phyloP scores from a whole-genome alignment of 78 protist genomes.

The Dictyostelium capitatum region DNA sequence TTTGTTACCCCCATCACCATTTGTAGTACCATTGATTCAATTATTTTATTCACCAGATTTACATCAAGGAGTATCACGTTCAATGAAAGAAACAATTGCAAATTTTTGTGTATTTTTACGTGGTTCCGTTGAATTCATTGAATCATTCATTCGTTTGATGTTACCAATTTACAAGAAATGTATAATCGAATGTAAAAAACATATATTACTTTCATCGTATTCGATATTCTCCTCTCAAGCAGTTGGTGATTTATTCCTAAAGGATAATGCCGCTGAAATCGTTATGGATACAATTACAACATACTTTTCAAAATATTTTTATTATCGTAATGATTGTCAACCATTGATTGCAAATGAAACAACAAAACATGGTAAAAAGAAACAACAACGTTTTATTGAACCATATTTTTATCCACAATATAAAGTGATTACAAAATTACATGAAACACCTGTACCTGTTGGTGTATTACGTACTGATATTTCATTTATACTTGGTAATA shows the following conservation, averaged over 20 bases:
- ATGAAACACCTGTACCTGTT: not conserved
- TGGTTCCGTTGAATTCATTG: constrained; percentile 45
- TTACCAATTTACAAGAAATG: constrained; percentile 72
- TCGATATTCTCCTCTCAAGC: constrained; percentile 35
- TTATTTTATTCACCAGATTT: constrained; percentile 37
- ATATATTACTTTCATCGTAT: constrained; percentile 21
- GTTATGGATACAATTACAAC: constrained; percentile 56
- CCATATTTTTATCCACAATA: constrained; percentile 17
- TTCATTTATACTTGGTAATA: constrained; percentile 44
- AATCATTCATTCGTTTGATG: constrained; percentile 22
- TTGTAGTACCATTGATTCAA: constrained; percentile 28
- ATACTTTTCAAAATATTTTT: constrained; percentile 7
- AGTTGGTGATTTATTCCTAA: constrained; percentile 6
- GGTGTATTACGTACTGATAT: constrained; percentile 42
- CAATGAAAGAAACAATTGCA: constrained; percentile 3
- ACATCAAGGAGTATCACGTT: constrained; percentile 6
- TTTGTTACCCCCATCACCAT: constrained; percentile 53
- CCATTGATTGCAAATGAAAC: no score
- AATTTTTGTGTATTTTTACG: constrained; percentile 72
- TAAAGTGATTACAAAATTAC: not conserved
- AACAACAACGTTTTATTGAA: not conserved
- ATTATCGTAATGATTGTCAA: not conserved
- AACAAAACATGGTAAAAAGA: not conserved
- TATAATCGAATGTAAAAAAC: constrained; percentile 21
- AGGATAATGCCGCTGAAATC: constrained; percentile 13